Base-by-base conservation (phyloP, 2,329 filamentous ascomycete species). In the Colletotrichum sp. region DNA sequence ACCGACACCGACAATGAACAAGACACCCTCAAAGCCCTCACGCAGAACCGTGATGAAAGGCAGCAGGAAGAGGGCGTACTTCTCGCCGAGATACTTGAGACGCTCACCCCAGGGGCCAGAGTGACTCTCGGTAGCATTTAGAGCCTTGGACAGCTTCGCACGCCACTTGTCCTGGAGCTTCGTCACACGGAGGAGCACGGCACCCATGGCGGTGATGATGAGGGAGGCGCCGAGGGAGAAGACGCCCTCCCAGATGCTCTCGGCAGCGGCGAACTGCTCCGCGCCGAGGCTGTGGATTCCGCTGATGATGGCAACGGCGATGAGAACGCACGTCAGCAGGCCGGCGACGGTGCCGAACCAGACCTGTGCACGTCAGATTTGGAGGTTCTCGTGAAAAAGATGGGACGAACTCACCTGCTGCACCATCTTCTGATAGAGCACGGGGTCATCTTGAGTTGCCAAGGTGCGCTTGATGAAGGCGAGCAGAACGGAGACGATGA, bases 1-100 rank as follows among this genome's bases (percentile, higher is more conserved):
- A 6, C 92, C 92, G 6, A 96, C 94, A 34, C 95, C 95, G 44
- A 93, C 93, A 63, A 96, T 91, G 84, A 95, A 96, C n/a, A 96
- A 89, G 16, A 96, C 91, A 1, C 93, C 94, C 81, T 96, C 95
- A 16, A 96, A 89, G 6, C 94, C 95, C 82, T 96, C 95, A 26
- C 95, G 88, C 21, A 96, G 85, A 8, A 95, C 93, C 0, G 95
- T 96, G 81, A 96, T 89, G 83, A 96, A 95, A 0, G 95, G 95
- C 57, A 96, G 87, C 57, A 95, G 83, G 81, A 96, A 95, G 90
- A 96, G 93, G 76, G 92, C 92, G 80, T 96, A 95, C 82, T 93
- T 95, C 83, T 94, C 91, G 16, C 88, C 71, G 69, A 79, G 73
- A 44, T 77, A 76, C 55, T 68, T 70, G 34, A 76, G 65, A 12